Percentiles rank a stretch among this genome's conserved stretches.
Evolutionary conservation across 2,329 filamentous ascomycete species (phyloP).

Genomic region (Colletotrichum brevisporum): DNA sequence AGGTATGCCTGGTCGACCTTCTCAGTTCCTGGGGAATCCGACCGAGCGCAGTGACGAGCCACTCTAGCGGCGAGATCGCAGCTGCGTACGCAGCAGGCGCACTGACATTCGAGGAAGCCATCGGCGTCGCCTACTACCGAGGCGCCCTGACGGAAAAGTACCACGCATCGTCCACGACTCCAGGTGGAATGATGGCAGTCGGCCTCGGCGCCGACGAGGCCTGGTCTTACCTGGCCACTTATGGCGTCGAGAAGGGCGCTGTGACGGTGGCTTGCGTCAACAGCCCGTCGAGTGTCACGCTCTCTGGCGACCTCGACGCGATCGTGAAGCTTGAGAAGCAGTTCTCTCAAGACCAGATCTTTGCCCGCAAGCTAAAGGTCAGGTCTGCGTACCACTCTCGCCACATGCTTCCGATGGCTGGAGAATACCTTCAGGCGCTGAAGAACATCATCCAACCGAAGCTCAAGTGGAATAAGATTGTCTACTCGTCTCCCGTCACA

Average conservation of each 20-base stretch:
- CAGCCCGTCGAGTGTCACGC: conserved; percentile 51
- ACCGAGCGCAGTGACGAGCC: conserved; percentile 57
- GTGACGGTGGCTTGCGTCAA: conserved; percentile 56
- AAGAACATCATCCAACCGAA: conserved; percentile 11
- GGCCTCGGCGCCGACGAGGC: conserved; percentile 43
- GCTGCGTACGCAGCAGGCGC: conserved; percentile 59
- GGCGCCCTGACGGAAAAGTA: conserved; percentile 42
- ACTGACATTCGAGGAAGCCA: conserved; percentile 47
- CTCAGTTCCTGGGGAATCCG: conserved; percentile 58
- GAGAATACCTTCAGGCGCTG: conserved; percentile 5
- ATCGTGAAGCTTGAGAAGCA: conserved; percentile 43
- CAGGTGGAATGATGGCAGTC: conserved; percentile 52
- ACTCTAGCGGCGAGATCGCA: conserved; percentile 64
- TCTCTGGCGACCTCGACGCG: conserved; percentile 44
- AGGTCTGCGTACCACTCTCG: conserved; percentile 33
- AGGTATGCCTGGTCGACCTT: conserved; percentile 61
- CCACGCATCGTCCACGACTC: conserved; percentile 3
- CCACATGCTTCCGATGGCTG: conserved; percentile 62
- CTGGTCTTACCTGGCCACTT: conserved; percentile 23
- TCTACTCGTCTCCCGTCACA: conserved; percentile 34
- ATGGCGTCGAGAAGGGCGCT: conserved; percentile 21
- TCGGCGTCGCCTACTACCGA: conserved; percentile 50
- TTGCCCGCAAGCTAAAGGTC: conserved; percentile 42
- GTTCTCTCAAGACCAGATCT: conserved; percentile 35
- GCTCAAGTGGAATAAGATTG: conserved; percentile 47